Evolutionary conservation across 2,329 filamentous ascomycete species (phyloP).

Genomic region (Aureobasidium sp.): DNA sequence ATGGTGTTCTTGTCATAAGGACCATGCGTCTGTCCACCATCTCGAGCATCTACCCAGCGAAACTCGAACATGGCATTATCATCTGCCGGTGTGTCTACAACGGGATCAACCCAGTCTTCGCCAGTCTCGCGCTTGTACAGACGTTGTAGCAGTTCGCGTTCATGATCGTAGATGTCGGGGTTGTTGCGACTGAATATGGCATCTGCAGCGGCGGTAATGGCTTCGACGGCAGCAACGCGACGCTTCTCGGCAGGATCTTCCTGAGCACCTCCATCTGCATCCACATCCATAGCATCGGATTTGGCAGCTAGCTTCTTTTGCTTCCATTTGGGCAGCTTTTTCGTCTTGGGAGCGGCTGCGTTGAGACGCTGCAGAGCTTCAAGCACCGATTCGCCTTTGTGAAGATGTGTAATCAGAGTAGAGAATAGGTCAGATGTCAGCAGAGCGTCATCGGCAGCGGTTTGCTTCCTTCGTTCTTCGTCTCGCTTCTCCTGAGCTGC

Average conservation of each 20-base stretch:
- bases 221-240: slow-evolving; percentile 66
- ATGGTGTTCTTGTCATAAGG: slow-evolving; percentile 81
- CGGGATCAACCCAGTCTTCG: slow-evolving; percentile 62
- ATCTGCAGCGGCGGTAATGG: slow-evolving; percentile 84
- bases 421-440: slow-evolving; percentile 66
- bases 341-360: slow-evolving; percentile 45
- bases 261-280: slow-evolving; percentile 31
- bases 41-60: slow-evolving; percentile 81
- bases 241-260: slow-evolving; percentile 61
- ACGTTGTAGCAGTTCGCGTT: slow-evolving; percentile 73
- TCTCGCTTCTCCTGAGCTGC: slow-evolving; percentile 83
- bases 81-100: slow-evolving; percentile 16
- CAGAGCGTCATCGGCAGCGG: slow-evolving; percentile 65
- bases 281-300: slow-evolving; percentile 60
- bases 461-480: slow-evolving; percentile 61
- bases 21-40: slow-evolving; percentile 70
- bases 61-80: slow-evolving; percentile 62
- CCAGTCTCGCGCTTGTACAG: slow-evolving; percentile 80
- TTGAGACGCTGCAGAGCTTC: slow-evolving; percentile 74
- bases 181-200: slow-evolving; percentile 74
- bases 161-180: slow-evolving; percentile 83
- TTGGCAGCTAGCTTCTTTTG: slow-evolving; percentile 38
- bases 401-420: slow-evolving; percentile 62
- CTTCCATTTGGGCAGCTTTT: slow-evolving; percentile 52
- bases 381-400: slow-evolving; percentile 75